Conservation (phyloP, 371 early-diverging fungal species). For the Mortierella sp. region DNA sequence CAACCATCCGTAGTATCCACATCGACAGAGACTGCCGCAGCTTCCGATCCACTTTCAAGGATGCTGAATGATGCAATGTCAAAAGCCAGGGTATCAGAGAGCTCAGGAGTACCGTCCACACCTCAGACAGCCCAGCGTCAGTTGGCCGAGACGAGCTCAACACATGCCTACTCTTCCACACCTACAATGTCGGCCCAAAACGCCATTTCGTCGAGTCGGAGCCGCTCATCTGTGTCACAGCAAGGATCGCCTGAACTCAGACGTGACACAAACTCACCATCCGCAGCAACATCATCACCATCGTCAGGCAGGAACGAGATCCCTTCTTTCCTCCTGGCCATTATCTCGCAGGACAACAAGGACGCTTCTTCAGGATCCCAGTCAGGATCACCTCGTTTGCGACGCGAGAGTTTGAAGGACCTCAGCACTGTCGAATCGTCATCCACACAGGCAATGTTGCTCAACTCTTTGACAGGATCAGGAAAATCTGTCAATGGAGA, state of each 20-base stretch:
- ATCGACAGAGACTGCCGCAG: neutral
- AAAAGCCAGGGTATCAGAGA: conserved; percentile 46
- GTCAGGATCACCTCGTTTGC: conserved; percentile 28
- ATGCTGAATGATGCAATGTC: conserved; percentile 55
- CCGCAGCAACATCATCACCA: neutral
- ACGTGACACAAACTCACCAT: neutral
- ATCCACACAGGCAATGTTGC: conserved; percentile 27
- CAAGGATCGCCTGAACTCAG: neutral
- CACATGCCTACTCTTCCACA: neutral
- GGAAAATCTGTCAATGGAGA: conserved; percentile 12
- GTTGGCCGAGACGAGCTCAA: neutral
- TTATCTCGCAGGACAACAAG: conserved; percentile 41
- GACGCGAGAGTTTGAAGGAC: conserved; percentile 27
- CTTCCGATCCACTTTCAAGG: conserved; percentile 33
- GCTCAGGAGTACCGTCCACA: conserved; percentile 38
- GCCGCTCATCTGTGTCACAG: neutral
- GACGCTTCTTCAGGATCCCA: conserved; percentile 13
- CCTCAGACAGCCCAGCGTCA: conserved; percentile 23
- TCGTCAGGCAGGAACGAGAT: conserved; percentile 29
- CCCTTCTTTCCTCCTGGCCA: conserved; percentile 49
- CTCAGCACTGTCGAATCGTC: neutral
- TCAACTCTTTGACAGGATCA: conserved; percentile 31
- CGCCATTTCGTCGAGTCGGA: neutral
- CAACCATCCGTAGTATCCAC: neutral
- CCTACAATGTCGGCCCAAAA: neutral